phyloP scores from a whole-genome alignment of 2,329 filamentous ascomycete species.

The Penicillium sclerotigenum region DNA sequence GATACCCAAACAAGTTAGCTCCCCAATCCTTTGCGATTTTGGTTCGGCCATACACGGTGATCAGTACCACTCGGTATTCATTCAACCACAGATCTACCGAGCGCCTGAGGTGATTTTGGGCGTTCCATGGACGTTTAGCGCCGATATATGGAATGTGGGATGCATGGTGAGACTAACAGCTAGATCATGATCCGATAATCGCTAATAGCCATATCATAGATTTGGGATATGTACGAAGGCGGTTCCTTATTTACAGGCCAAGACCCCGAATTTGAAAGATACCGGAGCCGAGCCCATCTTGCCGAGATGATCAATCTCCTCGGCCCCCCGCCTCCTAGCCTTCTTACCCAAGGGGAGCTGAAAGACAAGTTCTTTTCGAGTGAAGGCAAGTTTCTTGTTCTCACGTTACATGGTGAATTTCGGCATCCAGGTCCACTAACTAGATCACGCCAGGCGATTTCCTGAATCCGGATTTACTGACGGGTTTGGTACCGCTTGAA shows the following conservation, averaged over 20 bases:
- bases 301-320: slow-evolving; percentile 50
- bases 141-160: slow-evolving; percentile 55
- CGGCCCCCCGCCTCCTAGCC: slow-evolving; percentile 40
- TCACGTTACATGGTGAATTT: too few relatives aligned
- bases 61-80: slow-evolving; percentile 28
- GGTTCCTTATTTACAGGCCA: slow-evolving; percentile 44
- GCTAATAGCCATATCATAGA: slow-evolving; percentile 28
- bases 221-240: slow-evolving; percentile 52
- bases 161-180: slow-evolving; percentile 48
- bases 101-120: slow-evolving; percentile 49
- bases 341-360: slow-evolving; percentile 34
- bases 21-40: slow-evolving; percentile 50
- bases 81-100: slow-evolving; percentile 37
- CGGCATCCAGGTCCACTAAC: too few relatives aligned
- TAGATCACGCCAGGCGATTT: too few relatives aligned
- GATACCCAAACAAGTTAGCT: slow-evolving; percentile 29
- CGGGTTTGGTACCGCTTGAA: too few relatives aligned
- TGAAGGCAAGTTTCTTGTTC: too few relatives aligned
- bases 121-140: slow-evolving; percentile 45
- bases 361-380: slow-evolving; percentile 42
- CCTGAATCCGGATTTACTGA: too few relatives aligned
- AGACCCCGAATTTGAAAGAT: slow-evolving; percentile 40
- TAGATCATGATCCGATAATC: too few relatives aligned
- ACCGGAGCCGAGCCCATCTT: slow-evolving; percentile 47
- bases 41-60: slow-evolving; percentile 45